Conservation (phyloP, 257 asterid species). For the Solanum bulbocastanum region DNA sequence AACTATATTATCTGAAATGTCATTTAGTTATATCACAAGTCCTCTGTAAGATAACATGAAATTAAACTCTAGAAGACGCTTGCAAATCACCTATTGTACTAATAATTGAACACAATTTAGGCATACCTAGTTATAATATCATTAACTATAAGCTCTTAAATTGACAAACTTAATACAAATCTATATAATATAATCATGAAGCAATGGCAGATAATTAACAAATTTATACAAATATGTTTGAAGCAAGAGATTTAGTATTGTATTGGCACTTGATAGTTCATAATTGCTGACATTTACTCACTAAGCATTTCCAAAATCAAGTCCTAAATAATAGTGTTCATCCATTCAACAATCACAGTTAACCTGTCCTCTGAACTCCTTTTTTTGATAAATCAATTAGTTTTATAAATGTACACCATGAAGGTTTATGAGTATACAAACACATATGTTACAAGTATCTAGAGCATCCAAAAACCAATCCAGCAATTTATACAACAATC, state of each 20-base stretch:
- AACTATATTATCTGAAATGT: not conserved
- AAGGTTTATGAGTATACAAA: too few relatives aligned
- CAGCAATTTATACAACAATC: not conserved
- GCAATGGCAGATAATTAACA: not conserved
- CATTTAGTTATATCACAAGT: not conserved
- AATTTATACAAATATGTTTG: not conserved
- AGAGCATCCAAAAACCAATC: not conserved
- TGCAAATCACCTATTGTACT: not conserved
- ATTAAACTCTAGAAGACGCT: not conserved
- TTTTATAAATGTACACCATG: not conserved
- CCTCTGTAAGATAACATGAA: not conserved
- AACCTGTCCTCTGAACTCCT: not conserved
- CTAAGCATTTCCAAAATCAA: not conserved
- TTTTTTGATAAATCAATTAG: not conserved
- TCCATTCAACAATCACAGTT: not conserved
- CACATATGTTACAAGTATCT: not conserved
- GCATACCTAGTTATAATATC: not conserved
- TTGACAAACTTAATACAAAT: not conserved
- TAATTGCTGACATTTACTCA: not conserved
- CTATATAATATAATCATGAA: not conserved
- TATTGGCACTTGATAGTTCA: not conserved
- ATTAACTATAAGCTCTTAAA: not conserved
- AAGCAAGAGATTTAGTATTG: not conserved
- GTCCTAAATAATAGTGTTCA: not conserved
- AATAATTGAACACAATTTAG: not conserved